A percentile compares a stretch with the other conserved stretches of the same genome.
Conservation (phyloP, 2,329 filamentous ascomycete genomes). For the Microdochium nivale region DNA sequence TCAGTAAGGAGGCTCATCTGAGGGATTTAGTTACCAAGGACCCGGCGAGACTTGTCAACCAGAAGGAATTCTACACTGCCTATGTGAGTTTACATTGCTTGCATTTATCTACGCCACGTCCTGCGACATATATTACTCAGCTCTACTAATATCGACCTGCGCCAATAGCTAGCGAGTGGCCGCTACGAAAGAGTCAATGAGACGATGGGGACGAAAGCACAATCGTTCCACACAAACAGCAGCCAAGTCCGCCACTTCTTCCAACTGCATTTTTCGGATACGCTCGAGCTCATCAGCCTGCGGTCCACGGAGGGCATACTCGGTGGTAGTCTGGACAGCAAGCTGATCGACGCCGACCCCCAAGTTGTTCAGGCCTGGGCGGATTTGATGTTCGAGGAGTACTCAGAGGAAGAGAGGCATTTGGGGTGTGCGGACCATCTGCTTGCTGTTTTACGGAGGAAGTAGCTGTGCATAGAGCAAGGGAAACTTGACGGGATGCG, state of each 20-base stretch:
- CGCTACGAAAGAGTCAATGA: not conserved
- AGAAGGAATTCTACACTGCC: not conserved
- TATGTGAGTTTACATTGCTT: not conserved
- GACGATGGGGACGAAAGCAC: not conserved
- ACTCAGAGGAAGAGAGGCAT: not conserved
- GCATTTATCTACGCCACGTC: not conserved
- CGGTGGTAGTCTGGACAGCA: constrained; percentile 6
- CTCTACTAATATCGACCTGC: not conserved
- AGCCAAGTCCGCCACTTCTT: constrained; percentile 3
- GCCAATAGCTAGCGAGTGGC: not conserved
- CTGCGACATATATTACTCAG: not conserved
- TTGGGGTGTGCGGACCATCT: not conserved
- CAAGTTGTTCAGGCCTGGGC: not conserved
- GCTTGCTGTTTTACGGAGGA: not conserved
- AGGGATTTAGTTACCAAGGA: not conserved
- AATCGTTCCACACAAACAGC: constrained; percentile 1
- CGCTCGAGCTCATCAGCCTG: constrained; percentile 4
- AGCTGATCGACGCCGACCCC: constrained; percentile 1
- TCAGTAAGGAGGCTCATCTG: not conserved
- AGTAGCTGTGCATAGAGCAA: no score
- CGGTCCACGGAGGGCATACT: constrained; percentile 7
- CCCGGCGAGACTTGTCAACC: not conserved
- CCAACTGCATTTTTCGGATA: constrained; percentile 2
- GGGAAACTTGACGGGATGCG: no score
- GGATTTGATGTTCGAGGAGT: not conserved